These are phyloP conservation scores for Cyclotella sp. DNA, from an alignment of 108 stramenopile species.

Conservation along the genomic window DNA sequence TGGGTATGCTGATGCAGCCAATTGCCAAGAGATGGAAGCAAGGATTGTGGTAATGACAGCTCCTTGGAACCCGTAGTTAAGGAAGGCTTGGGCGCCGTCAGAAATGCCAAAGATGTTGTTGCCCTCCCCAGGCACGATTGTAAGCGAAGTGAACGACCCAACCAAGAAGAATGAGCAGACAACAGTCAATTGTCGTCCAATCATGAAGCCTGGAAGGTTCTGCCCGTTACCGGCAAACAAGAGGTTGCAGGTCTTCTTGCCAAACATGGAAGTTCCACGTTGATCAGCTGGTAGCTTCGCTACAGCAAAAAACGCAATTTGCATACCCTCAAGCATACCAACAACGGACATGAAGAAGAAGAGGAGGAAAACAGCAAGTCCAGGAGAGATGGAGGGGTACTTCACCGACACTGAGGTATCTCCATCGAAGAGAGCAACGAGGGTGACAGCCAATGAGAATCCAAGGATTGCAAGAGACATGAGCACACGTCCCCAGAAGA, in stretches of 20 bases:
- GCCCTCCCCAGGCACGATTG: constrained; percentile 55
- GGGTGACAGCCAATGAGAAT: constrained; percentile 72
- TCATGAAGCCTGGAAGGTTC: constrained; percentile 83
- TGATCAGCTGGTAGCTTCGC: constrained; percentile 64
- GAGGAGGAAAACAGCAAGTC: constrained; percentile 69
- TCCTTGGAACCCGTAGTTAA: constrained; percentile 85
- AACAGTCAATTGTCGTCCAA: constrained; percentile 84
- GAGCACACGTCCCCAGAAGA: constrained; percentile 76
- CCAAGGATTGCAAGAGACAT: constrained; percentile 68
- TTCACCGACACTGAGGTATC: constrained; percentile 67
- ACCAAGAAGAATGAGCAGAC: constrained; percentile 72
- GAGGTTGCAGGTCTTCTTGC: constrained; percentile 58
- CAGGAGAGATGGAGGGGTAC: constrained; percentile 33
- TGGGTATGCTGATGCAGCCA: constrained; percentile 77
- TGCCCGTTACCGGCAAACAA: constrained; percentile 71
- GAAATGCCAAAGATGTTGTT: constrained; percentile 75
- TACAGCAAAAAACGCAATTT: constrained; percentile 86
- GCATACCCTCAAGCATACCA: constrained; percentile 89
- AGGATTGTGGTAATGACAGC: constrained; percentile 84
- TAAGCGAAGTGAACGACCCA: constrained; percentile 68
- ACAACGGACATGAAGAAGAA: constrained; percentile 74
- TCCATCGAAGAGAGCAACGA: constrained; percentile 70
- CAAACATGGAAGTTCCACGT: constrained; percentile 56
- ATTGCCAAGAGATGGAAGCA: constrained; percentile 80
- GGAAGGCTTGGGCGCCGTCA: constrained; percentile 68